A percentile compares a stretch with the other conserved stretches of the same genome.
phyloP scores from a whole-genome alignment of 192 early-diverging fungal species.

The Rhizophagus prolifer region DNA sequence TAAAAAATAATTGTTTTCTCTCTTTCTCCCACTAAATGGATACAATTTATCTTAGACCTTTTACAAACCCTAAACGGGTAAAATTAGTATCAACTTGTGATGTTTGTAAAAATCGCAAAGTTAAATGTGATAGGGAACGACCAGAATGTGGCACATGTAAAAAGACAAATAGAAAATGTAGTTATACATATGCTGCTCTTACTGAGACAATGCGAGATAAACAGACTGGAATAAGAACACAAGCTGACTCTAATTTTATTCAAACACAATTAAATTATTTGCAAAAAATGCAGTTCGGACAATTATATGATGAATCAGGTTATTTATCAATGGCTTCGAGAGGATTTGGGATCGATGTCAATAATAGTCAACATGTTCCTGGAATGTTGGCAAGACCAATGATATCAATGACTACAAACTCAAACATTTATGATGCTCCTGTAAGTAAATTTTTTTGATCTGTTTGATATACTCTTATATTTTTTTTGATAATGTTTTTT shows the following conservation, averaged over 20 bases:
- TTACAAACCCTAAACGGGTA: background rate
- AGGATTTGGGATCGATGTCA: background rate
- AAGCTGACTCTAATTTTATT: background rate
- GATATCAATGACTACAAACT: background rate
- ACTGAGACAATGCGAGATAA: background rate
- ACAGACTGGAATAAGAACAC: background rate
- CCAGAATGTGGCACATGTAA: constrained; percentile 19
- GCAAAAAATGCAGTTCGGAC: background rate
- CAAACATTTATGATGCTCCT: no score
- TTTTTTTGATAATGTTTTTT: background rate
- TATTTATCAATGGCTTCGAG: background rate
- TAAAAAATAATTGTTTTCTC: no score
- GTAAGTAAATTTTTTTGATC: background rate
- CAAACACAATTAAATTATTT: constrained; percentile 6
- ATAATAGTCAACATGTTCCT: background rate
- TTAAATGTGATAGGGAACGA: constrained; percentile 23
- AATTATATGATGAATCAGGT: background rate
- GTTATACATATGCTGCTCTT: background rate
- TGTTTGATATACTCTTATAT: background rate
- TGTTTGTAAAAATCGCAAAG: constrained; percentile 22
- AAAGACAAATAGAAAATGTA: constrained; percentile 2
- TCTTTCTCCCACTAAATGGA: background rate
- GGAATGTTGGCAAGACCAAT: background rate
- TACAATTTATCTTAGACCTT: background rate
- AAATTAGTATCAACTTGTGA: constrained; percentile 26